Percentiles rank a stretch among this genome's conserved stretches.
phyloP scores from a whole-genome alignment of 2,329 filamentous ascomycete genomes.

The Trichoderma pleuroti region DNA sequence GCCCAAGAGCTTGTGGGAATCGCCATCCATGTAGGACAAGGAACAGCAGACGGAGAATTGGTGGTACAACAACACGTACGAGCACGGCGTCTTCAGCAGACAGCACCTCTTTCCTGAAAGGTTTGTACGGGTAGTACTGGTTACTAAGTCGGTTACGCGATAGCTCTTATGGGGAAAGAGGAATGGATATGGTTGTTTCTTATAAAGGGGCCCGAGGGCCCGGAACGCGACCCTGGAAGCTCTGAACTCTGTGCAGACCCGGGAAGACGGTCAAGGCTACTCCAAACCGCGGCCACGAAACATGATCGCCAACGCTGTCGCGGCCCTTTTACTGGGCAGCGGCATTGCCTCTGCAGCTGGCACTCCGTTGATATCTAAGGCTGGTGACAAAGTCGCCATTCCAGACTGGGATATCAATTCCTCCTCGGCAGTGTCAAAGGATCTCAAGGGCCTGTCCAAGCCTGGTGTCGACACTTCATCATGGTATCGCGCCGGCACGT shows the following conservation, averaged over 20 bases:
- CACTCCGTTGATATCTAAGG: conserved; percentile 23
- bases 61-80: neutral
- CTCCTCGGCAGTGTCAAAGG: conserved; percentile 33
- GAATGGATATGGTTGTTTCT: neutral
- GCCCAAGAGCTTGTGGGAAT: neutral
- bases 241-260: neutral
- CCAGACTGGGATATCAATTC: conserved; percentile 51
- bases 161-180: neutral
- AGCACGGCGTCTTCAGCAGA: neutral
- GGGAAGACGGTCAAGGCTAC: neutral
- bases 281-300: neutral
- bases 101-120: neutral
- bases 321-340: conserved; percentile 15
- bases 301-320: conserved; percentile 17
- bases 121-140: neutral
- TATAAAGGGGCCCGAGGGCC: conserved; percentile 2
- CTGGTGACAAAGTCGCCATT: conserved; percentile 33
- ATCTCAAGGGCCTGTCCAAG: conserved; percentile 40
- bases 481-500: conserved; percentile 48
- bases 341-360: conserved; percentile 15
- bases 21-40: neutral
- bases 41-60: neutral
- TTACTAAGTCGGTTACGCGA: neutral
- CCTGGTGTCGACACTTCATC: conserved; percentile 43
- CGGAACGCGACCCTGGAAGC: neutral